Evolutionary conservation across 169 alveolate species (phyloP).

Genomic region (Plasmodium vinckei): DNA sequence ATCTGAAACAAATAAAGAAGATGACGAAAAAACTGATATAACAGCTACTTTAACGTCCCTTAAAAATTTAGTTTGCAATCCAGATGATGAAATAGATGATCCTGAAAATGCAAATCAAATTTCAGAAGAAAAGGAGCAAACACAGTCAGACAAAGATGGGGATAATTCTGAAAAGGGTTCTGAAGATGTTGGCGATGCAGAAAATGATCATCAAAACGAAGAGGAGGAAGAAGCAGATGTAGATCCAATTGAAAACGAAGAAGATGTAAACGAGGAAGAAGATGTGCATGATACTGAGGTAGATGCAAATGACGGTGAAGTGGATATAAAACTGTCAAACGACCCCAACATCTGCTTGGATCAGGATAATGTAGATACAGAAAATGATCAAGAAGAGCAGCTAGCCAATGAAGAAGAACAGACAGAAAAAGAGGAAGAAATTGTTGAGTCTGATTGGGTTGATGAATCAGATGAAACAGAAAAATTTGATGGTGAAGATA

Average conservation of each 20-base stretch:
- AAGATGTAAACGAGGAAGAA: neutral
- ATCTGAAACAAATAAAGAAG: neutral
- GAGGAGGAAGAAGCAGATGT: neutral
- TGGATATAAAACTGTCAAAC: conserved; percentile 27
- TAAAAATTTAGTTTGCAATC: conserved; percentile 29
- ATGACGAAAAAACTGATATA: conserved; percentile 3
- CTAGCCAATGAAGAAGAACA: neutral
- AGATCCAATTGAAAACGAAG: neutral
- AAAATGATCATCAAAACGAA: neutral
- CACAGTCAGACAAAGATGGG: neutral
- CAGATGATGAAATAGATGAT: neutral
- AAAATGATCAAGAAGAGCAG: neutral
- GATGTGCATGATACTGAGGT: neutral
- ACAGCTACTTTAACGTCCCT: conserved; percentile 18
- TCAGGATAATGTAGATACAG: conserved; percentile 5
- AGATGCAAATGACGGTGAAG: neutral
- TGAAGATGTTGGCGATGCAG: neutral
- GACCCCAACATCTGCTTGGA: conserved; percentile 11
- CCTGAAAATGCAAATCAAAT: neutral
- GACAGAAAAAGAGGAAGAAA: neutral
- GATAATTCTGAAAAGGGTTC: neutral
- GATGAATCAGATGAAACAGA: neutral
- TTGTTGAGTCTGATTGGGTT: neutral
- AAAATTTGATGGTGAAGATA: neutral
- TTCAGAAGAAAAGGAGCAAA: neutral